Evolutionary conservation across 2,329 filamentous ascomycete species (phyloP).

Genomic region (Ceratocystis destructans): DNA sequence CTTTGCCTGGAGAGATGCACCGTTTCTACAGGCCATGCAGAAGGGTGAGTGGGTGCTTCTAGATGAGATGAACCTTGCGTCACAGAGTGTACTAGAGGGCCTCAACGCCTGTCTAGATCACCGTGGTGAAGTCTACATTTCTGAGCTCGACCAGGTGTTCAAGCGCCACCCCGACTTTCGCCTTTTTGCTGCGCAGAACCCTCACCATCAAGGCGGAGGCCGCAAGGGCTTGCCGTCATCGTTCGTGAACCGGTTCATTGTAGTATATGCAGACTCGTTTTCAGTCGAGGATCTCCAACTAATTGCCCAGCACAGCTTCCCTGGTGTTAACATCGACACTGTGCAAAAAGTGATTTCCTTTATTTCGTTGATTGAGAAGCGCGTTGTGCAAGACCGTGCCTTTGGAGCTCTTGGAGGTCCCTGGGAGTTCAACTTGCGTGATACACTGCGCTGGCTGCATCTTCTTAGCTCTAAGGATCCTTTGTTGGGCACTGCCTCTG

Average conservation of each 20-base stretch:
- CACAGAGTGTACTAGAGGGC: conserved; percentile 90
- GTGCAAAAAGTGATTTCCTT: conserved; percentile 61
- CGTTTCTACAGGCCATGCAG: conserved; percentile 93
- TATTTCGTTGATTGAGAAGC: conserved; percentile 63
- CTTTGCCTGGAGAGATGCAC: conserved; percentile 91
- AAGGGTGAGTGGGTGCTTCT: conserved; percentile 90
- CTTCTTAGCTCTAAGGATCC: conserved; percentile 40
- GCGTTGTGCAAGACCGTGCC: conserved; percentile 45
- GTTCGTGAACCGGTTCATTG: conserved; percentile 95
- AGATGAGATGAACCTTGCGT: conserved; percentile 97
- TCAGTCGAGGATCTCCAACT: conserved; percentile 63
- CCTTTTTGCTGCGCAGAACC: conserved; percentile 95
- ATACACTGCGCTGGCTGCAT: conserved; percentile 77
- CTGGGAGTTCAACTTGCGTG: conserved; percentile 92
- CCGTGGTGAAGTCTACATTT: conserved; percentile 86
- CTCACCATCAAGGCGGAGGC: conserved; percentile 90
- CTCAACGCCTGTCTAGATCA: conserved; percentile 95
- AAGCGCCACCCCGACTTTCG: conserved; percentile 76
- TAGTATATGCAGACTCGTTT: conserved; percentile 92
- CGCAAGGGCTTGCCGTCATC: conserved; percentile 88
- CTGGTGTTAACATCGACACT: conserved; percentile 43
- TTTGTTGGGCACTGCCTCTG: conserved; percentile 32
- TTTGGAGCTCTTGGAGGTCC: conserved; percentile 58
- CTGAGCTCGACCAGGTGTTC: conserved; percentile 90
- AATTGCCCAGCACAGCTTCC: conserved; percentile 70